Evolutionary conservation across 169 alveolate genomes (phyloP), one percentile per base, ranked within the genome.

Genomic region (Eimeria tenella): DNA sequence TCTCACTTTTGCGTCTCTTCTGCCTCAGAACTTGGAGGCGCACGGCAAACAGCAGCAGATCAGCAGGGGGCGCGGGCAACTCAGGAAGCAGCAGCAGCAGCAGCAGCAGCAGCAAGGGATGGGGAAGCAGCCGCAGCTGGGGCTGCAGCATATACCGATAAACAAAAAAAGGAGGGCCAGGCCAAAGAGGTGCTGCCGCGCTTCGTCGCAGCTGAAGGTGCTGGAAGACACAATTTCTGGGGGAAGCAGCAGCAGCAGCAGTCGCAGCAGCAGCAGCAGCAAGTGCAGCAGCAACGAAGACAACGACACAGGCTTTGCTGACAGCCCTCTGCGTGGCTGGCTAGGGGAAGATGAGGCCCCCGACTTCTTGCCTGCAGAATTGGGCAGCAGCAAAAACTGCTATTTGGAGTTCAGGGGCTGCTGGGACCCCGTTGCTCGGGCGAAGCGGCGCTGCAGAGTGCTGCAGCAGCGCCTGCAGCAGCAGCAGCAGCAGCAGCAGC

Each of bases 371-470:
- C 58, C 84, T 13, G 53, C 84, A 11, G 58, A 3, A 8, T 55
- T 74, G 9, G 84, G 84, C n/a, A 74, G 31, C 58, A 74, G n/a
- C 19, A 55, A 42, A 25, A 74, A 74, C 58, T 50, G n/a, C 31
- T 74, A 25, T n/a, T 42, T 74, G 10, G 84, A 74, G 58, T 74
- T 74, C 31, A 74, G 84, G 58, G 84, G 84, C 19, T 13, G 25
- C 58, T 74, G 84, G 84, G 84, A 74, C n/a, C 84, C 84, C 2
- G 84, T 74, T 4, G 84, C 84, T 7, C n/a, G 23, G 25, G 84
- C 58, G 11, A 74, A 74, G 17, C 53, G 5, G 13, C 84, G 84
- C 15, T 74, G 84, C 58, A 23, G 84, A 19, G 62, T 21, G 84
- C 58, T 74, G 53, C 53, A 55, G 23, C 79, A 5, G 42, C 79